Percentiles rank a stretch among this genome's conserved stretches.
phyloP scores from a whole-genome alignment of 2,329 filamentous ascomycete species.

The Trichoderma asperellum region DNA sequence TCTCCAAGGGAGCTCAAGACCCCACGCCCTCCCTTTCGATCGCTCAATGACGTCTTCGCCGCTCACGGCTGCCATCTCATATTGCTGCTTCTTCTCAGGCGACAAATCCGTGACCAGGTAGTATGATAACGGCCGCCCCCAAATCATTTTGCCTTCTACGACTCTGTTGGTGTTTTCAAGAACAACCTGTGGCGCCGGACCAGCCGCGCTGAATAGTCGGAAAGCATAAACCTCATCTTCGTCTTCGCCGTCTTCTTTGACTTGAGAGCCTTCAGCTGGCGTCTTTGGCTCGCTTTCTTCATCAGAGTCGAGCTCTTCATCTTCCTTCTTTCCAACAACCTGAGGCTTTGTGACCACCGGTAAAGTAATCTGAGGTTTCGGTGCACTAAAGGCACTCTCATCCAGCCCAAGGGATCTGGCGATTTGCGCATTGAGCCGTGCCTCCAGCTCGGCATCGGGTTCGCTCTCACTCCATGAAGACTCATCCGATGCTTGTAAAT shows the following conservation, averaged over 20 bases:
- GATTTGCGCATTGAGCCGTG: slow-evolving; percentile 53
- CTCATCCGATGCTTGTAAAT: slow-evolving; percentile 50
- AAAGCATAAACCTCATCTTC: slow-evolving; percentile 49
- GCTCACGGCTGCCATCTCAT: slow-evolving; percentile 53
- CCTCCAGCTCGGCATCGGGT: slow-evolving; percentile 45
- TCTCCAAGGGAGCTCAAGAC: slow-evolving; percentile 64
- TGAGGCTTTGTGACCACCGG: neutral
- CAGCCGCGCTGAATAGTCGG: slow-evolving; percentile 58
- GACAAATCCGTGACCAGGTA: slow-evolving; percentile 52
- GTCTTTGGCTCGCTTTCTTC: slow-evolving; percentile 12
- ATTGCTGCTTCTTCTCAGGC: slow-evolving; percentile 44
- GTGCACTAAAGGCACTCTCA: slow-evolving; percentile 31
- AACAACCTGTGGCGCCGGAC: slow-evolving; percentile 54
- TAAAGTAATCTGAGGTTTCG: neutral
- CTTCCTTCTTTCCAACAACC: neutral
- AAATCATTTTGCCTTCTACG: slow-evolving; percentile 43
- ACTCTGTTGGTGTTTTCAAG: slow-evolving; percentile 50
- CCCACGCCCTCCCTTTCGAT: slow-evolving; percentile 56
- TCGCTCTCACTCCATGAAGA: slow-evolving; percentile 36
- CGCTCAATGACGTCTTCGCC: slow-evolving; percentile 55
- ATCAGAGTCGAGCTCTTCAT: neutral
- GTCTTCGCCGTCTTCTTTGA: slow-evolving; percentile 36
- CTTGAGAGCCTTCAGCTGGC: slow-evolving; percentile 15
- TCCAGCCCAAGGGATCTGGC: slow-evolving; percentile 50
- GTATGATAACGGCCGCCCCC: slow-evolving; percentile 50